Evolutionary conservation across 1,139 yeast species (phyloP), one percentile per base, ranked within the genome.

Genomic region (Kodamaea alishanica): DNA sequence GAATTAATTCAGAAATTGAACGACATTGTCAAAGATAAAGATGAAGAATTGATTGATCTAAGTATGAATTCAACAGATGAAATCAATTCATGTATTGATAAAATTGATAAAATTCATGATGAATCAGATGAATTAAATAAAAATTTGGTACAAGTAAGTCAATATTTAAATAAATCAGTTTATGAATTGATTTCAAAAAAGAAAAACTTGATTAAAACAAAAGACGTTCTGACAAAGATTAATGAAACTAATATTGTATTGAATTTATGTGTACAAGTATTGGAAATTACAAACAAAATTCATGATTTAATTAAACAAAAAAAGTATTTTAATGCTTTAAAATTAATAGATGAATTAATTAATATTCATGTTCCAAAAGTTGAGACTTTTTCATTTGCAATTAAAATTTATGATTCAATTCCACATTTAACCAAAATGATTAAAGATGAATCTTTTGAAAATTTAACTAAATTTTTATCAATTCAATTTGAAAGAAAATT

Each of bases 291-390:
- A 23, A 90, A 89, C 59, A 84, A 82, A 53, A 87, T 89, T 39
- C 89, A 88, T 56, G 94, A 86, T 36, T 67, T 89, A 55, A 84
- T 89, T 47, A 77, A 79, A 45, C 79, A 76, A 46, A 79, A 81
- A 51, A 83, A 84, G 48, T 86, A 87, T 52, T 92, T 88, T 60
- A 85, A 85, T 45, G 97, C 97, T 0, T 75, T 92, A 50, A 88
- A 88, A 56, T 77, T 86, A 47, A 67, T 89, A 41, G 92, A 88
- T 45, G 94, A 84, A 52, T 67, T 92, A 49, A 63, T 71, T 1
- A 77, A 75, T 41, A 69, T 84, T 32, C 89, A 85, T 49, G 65
- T 85, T 37, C 81, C 81, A 30, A 82, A 84, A 42, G 82, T 84
- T 20, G 81, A 84, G 39, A 78, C 79, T 42, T 86, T 85, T 55